Conservation (phyloP, 129 eudicot species). For the Artemisia annua region DNA sequence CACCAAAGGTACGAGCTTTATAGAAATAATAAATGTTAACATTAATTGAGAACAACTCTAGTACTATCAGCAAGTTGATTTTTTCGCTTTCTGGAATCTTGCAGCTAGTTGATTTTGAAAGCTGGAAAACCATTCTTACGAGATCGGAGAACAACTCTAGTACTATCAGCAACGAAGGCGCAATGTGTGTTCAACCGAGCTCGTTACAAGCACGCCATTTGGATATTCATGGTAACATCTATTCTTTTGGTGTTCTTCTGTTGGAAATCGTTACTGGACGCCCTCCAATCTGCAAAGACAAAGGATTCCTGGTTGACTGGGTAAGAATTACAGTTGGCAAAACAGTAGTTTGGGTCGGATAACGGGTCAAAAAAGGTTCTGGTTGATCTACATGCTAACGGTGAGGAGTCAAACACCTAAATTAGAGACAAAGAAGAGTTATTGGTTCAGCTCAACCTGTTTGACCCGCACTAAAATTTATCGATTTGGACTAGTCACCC, state of each 20-base stretch:
- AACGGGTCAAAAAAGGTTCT: slow-evolving; percentile 2
- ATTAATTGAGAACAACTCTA: no score
- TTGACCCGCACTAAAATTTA: no score
- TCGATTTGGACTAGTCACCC: no score
- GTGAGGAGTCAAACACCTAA: no score
- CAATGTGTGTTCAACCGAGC: slow-evolving; percentile 51
- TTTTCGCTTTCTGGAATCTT: slow-evolving; percentile 16
- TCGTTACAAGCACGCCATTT: slow-evolving; percentile 59
- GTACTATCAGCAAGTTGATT: no score
- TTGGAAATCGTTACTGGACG: slow-evolving; percentile 87
- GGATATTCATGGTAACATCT: slow-evolving; percentile 72
- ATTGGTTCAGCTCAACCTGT: no score
- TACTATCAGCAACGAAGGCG: slow-evolving; percentile 60
- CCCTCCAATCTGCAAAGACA: slow-evolving; percentile 63
- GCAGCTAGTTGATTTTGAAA: slow-evolving; percentile 93
- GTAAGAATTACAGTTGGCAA: slow-evolving; percentile 26
- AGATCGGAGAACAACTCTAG: slow-evolving; percentile 75
- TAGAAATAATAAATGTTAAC: not conserved
- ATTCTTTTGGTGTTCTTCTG: slow-evolving; percentile 75
- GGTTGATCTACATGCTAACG: no score
- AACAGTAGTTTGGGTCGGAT: not conserved
- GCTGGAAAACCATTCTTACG: slow-evolving; percentile 78
- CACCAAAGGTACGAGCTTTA: slow-evolving; percentile 65
- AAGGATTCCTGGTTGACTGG: slow-evolving; percentile 79
- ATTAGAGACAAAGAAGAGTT: no score